Conservation (phyloP, 1,139 yeast species). For the Hyphopichia wangnamkhiaoensis region DNA sequence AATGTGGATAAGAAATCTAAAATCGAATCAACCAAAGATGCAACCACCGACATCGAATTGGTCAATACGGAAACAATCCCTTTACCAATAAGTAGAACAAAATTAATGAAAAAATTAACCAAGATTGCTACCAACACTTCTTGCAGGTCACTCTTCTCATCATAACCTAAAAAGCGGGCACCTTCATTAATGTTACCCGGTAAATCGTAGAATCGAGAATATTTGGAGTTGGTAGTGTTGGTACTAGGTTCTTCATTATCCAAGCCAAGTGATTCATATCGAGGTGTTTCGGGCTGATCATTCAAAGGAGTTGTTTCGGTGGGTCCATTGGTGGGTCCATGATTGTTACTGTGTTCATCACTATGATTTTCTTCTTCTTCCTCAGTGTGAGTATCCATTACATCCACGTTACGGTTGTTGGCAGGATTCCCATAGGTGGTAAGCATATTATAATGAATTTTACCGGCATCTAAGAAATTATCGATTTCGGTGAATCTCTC, state of each 20-base stretch:
- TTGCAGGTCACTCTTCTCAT: constrained; percentile 41
- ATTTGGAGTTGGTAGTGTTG: constrained; percentile 16
- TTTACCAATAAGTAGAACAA: constrained; percentile 63
- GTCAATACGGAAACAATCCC: constrained; percentile 62
- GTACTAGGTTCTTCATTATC: background rate
- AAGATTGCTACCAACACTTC: constrained; percentile 61
- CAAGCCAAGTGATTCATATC: constrained; percentile 4
- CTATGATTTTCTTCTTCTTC: constrained; percentile 19
- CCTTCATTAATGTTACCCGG: constrained; percentile 65
- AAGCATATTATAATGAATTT: constrained; percentile 62
- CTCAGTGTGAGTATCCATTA: constrained; percentile 23
- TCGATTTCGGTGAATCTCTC: constrained; percentile 63
- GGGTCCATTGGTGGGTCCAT: background rate
- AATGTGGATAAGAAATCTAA: constrained; percentile 75
- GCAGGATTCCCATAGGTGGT: constrained; percentile 53
- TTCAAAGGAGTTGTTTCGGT: background rate
- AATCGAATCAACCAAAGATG: constrained; percentile 75
- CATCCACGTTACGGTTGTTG: constrained; percentile 5
- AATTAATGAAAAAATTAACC: constrained; percentile 64
- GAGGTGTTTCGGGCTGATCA: background rate
- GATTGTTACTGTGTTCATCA: constrained; percentile 7
- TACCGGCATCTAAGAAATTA: constrained; percentile 67
- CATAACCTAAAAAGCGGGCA: constrained; percentile 52
- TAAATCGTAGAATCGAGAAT: constrained; percentile 42
- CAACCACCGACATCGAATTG: constrained; percentile 71